A percentile compares a stretch with the other conserved stretches of the same genome.
These are phyloP conservation scores for Sabuloglossum arenarium DNA, from an alignment of 495 filamentous ascomycete genomes.

Conservation along the genomic window DNA sequence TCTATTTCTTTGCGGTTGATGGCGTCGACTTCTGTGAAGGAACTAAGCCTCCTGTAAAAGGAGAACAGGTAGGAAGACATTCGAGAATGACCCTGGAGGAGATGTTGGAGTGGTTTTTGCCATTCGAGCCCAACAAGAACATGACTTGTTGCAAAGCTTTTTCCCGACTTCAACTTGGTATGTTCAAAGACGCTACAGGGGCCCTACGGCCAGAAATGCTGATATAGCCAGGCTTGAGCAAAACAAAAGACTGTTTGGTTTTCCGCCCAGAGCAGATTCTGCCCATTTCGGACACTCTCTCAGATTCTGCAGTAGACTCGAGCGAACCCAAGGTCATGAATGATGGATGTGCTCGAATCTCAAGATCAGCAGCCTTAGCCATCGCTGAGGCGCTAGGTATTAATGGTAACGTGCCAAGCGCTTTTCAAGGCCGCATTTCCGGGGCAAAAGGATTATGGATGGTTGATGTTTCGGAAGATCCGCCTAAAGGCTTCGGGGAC, in stretches of 20 bases:
- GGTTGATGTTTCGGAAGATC: slow-evolving; percentile 30
- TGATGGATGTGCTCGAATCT: slow-evolving; percentile 56
- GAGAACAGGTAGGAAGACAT: slow-evolving; percentile 11
- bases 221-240: slow-evolving; percentile 15
- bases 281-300: background rate
- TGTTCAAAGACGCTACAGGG: background rate
- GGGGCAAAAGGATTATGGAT: slow-evolving; percentile 86
- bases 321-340: slow-evolving; percentile 40
- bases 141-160: slow-evolving; percentile 32
- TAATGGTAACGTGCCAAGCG: slow-evolving; percentile 36
- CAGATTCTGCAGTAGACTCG: background rate
- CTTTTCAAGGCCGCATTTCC: slow-evolving; percentile 63
- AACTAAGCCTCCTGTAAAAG: background rate
- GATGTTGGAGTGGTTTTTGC: slow-evolving; percentile 32
- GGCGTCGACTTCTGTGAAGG: slow-evolving; percentile 21
- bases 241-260: slow-evolving; percentile 26
- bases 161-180: slow-evolving; percentile 23
- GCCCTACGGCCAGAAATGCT: background rate
- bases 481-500: slow-evolving; percentile 9
- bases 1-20: slow-evolving; percentile 33
- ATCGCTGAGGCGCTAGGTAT: slow-evolving; percentile 39
- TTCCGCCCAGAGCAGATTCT: slow-evolving; percentile 24
- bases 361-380: slow-evolving; percentile 34
- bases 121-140: slow-evolving; percentile 17
- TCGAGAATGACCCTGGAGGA: slow-evolving; percentile 20